phyloP scores from a whole-genome alignment of 1,284 basidiomycete species.

The Sanghuangporus sanghuang region DNA sequence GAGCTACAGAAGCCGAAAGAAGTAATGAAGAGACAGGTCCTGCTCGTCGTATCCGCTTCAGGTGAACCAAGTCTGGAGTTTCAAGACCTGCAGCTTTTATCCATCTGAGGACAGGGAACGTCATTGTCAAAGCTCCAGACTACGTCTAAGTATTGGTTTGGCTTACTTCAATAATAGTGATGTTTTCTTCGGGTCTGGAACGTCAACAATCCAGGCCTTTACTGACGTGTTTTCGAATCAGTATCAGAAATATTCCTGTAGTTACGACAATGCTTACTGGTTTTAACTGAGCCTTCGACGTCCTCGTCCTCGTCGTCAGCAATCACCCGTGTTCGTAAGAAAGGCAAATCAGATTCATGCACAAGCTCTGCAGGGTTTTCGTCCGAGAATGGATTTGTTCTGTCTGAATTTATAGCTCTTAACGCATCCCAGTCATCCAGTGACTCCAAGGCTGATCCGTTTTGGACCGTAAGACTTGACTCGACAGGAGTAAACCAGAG shows the following conservation, averaged over 20 bases:
- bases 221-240: constrained; percentile 33
- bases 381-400: constrained; percentile 27
- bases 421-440: constrained; percentile 46
- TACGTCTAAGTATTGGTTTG: background rate
- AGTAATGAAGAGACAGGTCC: constrained; percentile 44
- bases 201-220: constrained; percentile 81
- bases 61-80: constrained; percentile 58
- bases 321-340: constrained; percentile 49
- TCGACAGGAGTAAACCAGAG: constrained; percentile 55
- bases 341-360: constrained; percentile 55
- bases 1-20: constrained; percentile 34
- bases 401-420: constrained; percentile 26
- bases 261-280: constrained; percentile 36
- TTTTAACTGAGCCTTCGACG: constrained; percentile 48
- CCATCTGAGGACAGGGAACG: constrained; percentile 43
- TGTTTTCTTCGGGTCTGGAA: constrained; percentile 62
- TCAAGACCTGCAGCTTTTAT: constrained; percentile 57
- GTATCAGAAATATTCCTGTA: constrained; percentile 7
- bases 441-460: background rate
- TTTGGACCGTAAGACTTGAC: constrained; percentile 14
- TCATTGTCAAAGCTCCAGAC: background rate
- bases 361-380: constrained; percentile 44
- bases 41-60: constrained; percentile 64
- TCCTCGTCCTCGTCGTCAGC: constrained; percentile 56
- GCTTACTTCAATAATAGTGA: constrained; percentile 62